Conservation (phyloP, 2,329 filamentous ascomycete species). For the Botrytis tulipae region DNA sequence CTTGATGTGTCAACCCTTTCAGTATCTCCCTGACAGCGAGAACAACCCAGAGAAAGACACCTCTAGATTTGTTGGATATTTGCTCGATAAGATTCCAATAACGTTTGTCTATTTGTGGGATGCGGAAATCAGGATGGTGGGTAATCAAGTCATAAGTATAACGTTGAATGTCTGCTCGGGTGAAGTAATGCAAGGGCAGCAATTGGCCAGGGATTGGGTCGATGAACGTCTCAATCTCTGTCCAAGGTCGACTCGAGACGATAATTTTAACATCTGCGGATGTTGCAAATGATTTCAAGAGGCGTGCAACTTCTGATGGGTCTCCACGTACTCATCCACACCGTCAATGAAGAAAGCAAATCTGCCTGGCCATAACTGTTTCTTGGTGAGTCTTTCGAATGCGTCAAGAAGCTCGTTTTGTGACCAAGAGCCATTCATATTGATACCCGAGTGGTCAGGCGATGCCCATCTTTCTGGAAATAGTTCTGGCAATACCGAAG, state of each 20-base stretch:
- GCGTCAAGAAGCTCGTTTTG: neutral
- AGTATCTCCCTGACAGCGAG: neutral
- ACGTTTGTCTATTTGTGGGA: neutral
- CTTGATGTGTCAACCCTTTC: neutral
- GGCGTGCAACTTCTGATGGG: neutral
- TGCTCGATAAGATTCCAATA: neutral
- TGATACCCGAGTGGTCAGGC: neutral
- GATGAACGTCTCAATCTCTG: neutral
- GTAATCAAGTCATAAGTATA: neutral
- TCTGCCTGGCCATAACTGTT: neutral
- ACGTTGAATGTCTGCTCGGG: neutral
- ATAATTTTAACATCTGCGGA: neutral
- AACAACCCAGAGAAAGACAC: neutral
- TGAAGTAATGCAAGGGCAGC: neutral
- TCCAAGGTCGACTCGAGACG: slow-evolving; percentile 13
- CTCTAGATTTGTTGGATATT: neutral
- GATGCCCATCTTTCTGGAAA: slow-evolving; percentile 4
- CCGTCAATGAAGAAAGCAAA: neutral
- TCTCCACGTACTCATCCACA: slow-evolving; percentile 7
- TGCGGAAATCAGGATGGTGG: neutral
- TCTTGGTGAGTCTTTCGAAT: neutral
- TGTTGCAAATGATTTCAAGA: neutral
- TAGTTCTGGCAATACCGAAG: slow-evolving; percentile 1
- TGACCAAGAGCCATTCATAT: neutral
- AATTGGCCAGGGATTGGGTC: neutral